A percentile compares a stretch with the other conserved stretches of the same genome.
Evolutionary conservation across 2,329 filamentous ascomycete genomes (phyloP).

Genomic region (Botrytis cinerea): DNA sequence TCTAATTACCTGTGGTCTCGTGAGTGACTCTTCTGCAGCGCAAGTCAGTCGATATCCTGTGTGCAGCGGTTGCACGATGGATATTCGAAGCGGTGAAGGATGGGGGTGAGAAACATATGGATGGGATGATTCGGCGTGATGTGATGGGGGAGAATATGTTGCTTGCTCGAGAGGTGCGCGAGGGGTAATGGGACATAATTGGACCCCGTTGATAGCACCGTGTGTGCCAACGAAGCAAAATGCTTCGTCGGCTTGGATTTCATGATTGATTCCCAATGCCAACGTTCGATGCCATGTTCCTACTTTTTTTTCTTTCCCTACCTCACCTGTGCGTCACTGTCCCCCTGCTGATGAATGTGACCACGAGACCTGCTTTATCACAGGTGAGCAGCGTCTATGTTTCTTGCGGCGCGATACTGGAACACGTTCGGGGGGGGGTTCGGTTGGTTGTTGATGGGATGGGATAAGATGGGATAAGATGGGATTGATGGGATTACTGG

Average conservation of each 20-base stretch:
- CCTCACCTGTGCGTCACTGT: not conserved
- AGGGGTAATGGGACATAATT: slow-evolving; percentile 9
- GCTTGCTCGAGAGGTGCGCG: not conserved
- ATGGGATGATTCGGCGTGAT: not conserved
- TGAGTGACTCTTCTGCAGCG: slow-evolving; percentile 4
- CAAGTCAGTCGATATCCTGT: not conserved
- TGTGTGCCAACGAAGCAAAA: slow-evolving; percentile 22
- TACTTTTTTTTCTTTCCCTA: not conserved
- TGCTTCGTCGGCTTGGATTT: slow-evolving; percentile 9
- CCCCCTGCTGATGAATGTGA: slow-evolving; percentile 4
- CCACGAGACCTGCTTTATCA: slow-evolving; percentile 19
- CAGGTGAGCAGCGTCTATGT: slow-evolving; percentile 15
- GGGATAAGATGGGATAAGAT: not conserved
- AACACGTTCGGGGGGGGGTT: not conserved
- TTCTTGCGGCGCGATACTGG: not conserved
- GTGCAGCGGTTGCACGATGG: not conserved
- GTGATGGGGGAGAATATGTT: not conserved
- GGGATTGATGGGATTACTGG: not conserved
- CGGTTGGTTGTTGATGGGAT: slow-evolving; percentile 1
- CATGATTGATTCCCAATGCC: not conserved
- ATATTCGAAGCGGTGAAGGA: slow-evolving; percentile 14
- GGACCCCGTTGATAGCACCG: slow-evolving; percentile 10
- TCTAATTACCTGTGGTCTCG: slow-evolving; percentile 17
- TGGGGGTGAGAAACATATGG: not conserved
- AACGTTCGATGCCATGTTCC: slow-evolving; percentile 10